These are phyloP conservation scores for Hippophae gyantsensis DNA, from an alignment of 306 rosid genomes.

Conservation along the genomic window DNA sequence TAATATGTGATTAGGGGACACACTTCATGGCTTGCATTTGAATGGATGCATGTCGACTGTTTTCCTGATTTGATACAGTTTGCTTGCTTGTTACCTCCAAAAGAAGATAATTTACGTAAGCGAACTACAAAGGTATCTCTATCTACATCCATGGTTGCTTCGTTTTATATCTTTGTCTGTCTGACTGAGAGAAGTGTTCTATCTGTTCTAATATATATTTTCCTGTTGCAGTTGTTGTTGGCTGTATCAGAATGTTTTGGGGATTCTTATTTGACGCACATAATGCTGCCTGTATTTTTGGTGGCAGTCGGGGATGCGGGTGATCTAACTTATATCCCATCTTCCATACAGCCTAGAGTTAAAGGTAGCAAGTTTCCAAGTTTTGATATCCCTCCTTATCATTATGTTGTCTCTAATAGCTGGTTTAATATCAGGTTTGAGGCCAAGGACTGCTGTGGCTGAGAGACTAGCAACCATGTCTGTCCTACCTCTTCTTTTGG, in stretches of 20 bases:
- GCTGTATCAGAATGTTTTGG: slow-evolving; percentile 74
- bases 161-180: background rate
- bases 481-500: slow-evolving; percentile 79
- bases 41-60: slow-evolving; percentile 89
- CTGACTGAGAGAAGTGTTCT: slow-evolving; percentile 9
- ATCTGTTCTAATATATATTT: slow-evolving; percentile 21
- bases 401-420: slow-evolving; percentile 20
- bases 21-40: slow-evolving; percentile 77
- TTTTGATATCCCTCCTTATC: slow-evolving; percentile 16
- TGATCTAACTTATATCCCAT: slow-evolving; percentile 66
- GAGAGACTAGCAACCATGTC: slow-evolving; percentile 75
- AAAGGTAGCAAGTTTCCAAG: slow-evolving; percentile 38
- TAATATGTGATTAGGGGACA: slow-evolving; percentile 50
- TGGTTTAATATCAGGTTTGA: slow-evolving; percentile 44
- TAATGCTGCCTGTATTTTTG: slow-evolving; percentile 82
- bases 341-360: slow-evolving; percentile 57
- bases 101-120: slow-evolving; percentile 80
- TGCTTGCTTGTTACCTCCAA: slow-evolving; percentile 77
- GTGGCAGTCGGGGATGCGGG: slow-evolving; percentile 71
- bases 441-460: slow-evolving; percentile 68
- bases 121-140: slow-evolving; percentile 61
- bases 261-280: slow-evolving; percentile 65
- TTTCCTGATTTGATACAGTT: slow-evolving; percentile 76
- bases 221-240: slow-evolving; percentile 67
- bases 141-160: slow-evolving; percentile 11